Base-by-base conservation (phyloP, 2,329 filamentous ascomycete species). In the Scolecobasidium constrictum region DNA sequence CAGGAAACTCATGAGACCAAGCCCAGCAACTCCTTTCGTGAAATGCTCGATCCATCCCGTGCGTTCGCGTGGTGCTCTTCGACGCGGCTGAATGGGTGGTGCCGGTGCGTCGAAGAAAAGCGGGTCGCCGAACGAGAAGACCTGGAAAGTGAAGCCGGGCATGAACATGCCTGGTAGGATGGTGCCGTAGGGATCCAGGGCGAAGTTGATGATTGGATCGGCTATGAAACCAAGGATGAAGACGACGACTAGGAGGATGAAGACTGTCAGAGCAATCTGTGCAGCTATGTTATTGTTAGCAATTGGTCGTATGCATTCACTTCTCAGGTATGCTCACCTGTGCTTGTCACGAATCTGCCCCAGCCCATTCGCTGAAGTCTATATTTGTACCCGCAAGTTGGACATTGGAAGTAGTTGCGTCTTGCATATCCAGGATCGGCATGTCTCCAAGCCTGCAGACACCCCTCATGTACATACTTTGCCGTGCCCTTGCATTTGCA, bases 401-500 rank as follows among this genome's bases (percentile, higher is more conserved):
- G 84, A 56, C 90, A 96, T 54, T 84, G 75, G 77, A 82, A 94
- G 58, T 80, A 93, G 52, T 88, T 86, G 44, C 83, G 74, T 45
- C 64, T 65, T 34, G 67, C 65, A 50, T 76, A 73, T 33, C 71
- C 55, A 0, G 84, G 82, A 56, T 86, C 78, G 35, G 84, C 74
- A 48, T 81, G 73, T 51, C 92, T 77, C 86, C 88, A 96, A 9
- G 76, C 71, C 54, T 83, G 77, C 38, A 98, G 70, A 56, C 92
- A 98, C 21, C 79, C 83, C 61, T 95, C 86, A 60, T 98, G 92
- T 18, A 96, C 87, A 62, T 94, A 95, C 65, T 85, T 85, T 52
- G 90, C 85, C 31, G 84, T 86, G 41, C 92, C 92, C 65, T 86
- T 93, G 72, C 92, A 98, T 64, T 81, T 79, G 70, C 92, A 98